These are phyloP conservation scores for Leptosphaerulina australis DNA, from an alignment of 2,329 filamentous ascomycete species.

Conservation along the genomic window DNA sequence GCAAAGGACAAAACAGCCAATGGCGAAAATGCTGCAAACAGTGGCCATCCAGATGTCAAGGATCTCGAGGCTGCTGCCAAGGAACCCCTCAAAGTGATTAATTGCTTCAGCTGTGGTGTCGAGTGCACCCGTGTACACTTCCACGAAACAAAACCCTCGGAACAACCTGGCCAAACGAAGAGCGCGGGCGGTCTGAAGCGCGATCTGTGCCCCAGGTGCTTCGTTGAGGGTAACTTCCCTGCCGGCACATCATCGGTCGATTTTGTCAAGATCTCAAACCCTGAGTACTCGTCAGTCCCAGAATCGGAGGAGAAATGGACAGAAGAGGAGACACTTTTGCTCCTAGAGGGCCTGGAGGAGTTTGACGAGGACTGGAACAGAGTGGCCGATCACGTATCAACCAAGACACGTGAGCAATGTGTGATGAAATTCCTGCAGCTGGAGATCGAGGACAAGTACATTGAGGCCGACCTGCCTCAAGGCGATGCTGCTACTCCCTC, in stretches of 20 bases:
- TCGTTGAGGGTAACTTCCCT: slow-evolving; percentile 81
- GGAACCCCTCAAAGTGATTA: slow-evolving; percentile 69
- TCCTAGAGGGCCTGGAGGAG: slow-evolving; percentile 88
- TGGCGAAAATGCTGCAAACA: slow-evolving; percentile 73
- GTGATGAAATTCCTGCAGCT: slow-evolving; percentile 95
- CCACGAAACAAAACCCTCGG: slow-evolving; percentile 69
- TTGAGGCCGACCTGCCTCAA: slow-evolving; percentile 75
- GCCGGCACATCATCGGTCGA: slow-evolving; percentile 77
- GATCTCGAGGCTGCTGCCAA: slow-evolving; percentile 67
- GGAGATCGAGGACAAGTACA: slow-evolving; percentile 96
- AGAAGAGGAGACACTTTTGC: slow-evolving; percentile 83
- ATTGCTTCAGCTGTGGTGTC: slow-evolving; percentile 90
- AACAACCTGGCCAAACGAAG: slow-evolving; percentile 57
- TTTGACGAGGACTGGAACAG: slow-evolving; percentile 96
- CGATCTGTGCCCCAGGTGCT: slow-evolving; percentile 91
- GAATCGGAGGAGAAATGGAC: slow-evolving; percentile 90
- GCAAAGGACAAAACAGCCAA: slow-evolving; percentile 64
- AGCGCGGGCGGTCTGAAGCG: slow-evolving; percentile 69
- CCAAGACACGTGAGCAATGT: slow-evolving; percentile 91
- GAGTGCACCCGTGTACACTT: slow-evolving; percentile 80
- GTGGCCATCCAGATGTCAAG: slow-evolving; percentile 64
- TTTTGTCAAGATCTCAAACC: slow-evolving; percentile 88
- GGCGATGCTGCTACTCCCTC: slow-evolving; percentile 53
- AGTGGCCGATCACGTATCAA: slow-evolving; percentile 90
- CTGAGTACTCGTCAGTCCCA: slow-evolving; percentile 75